These are phyloP conservation scores for Hansenula lynferdii DNA, from an alignment of 1,139 yeast species.

Conservation along the genomic window DNA sequence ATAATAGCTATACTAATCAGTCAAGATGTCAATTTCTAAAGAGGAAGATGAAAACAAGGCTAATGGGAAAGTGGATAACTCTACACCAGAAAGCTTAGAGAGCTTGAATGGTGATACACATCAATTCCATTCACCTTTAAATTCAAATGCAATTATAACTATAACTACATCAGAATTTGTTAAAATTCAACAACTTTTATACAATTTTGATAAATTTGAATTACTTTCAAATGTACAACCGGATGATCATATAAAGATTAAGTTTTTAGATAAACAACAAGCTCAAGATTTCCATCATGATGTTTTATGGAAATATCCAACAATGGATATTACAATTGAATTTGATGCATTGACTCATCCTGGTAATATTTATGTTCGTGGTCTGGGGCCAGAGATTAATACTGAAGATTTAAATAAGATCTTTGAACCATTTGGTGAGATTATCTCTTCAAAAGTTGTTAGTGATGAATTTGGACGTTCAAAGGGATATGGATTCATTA, in stretches of 20 bases:
- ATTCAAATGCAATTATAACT: constrained; percentile 18
- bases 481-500: constrained; percentile 44
- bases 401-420: constrained; percentile 33
- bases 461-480: constrained; percentile 36
- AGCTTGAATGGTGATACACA: too few relatives aligned
- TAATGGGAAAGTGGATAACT: neutral
- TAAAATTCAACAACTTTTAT: constrained; percentile 3
- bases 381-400: constrained; percentile 37
- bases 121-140: constrained; percentile 18
- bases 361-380: constrained; percentile 57
- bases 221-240: neutral
- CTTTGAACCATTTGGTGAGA: constrained; percentile 38
- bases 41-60: too few relatives aligned
- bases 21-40: too few relatives aligned
- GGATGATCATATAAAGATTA: constrained; percentile 12
- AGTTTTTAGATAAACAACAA: constrained; percentile 17
- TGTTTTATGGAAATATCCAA: neutral
- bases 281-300: constrained; percentile 10
- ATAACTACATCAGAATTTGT: constrained; percentile 3
- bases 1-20: too few relatives aligned
- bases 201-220: constrained; percentile 4
- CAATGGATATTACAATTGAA: constrained; percentile 13
- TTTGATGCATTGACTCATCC: constrained; percentile 56
- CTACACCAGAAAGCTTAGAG: too few relatives aligned
- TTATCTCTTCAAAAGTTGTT: constrained; percentile 40